Evolutionary conservation across 2,329 filamentous ascomycete genomes (phyloP).

Genomic region (Pseudogymnoascus sp.): DNA sequence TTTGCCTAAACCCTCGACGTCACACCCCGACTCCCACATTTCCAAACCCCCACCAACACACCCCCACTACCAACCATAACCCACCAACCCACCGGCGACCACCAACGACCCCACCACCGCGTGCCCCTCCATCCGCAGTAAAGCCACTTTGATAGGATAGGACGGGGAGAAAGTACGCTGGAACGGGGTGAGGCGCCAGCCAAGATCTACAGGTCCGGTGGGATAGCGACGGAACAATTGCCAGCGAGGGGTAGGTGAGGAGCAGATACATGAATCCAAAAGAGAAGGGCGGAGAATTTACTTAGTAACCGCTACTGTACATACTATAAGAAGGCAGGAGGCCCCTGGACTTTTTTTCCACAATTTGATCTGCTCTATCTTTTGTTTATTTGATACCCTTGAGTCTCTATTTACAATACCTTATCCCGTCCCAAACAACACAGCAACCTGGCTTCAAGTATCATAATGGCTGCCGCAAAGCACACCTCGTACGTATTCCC

Average conservation of each 20-base stretch:
- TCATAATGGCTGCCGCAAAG: neutral
- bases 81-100: neutral
- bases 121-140: neutral
- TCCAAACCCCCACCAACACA: neutral
- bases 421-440: neutral
- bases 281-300: neutral
- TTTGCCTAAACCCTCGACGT: neutral
- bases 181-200: neutral
- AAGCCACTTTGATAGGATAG: neutral
- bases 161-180: neutral
- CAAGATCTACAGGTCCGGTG: neutral
- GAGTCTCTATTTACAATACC: conserved; percentile 6
- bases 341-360: neutral
- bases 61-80: neutral
- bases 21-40: conserved; percentile 2
- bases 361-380: neutral
- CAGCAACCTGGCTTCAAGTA: neutral
- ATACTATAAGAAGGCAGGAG: neutral
- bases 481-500: conserved; percentile 16
- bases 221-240: neutral
- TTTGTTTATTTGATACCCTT: conserved; percentile 4
- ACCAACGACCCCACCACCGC: neutral
- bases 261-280: neutral
- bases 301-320: neutral
- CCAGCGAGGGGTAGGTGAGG: neutral